A percentile compares a stretch with the other conserved stretches of the same genome.
Evolutionary conservation across 331 rosid genomes (phyloP).

Genomic region (Acacia concinna): DNA sequence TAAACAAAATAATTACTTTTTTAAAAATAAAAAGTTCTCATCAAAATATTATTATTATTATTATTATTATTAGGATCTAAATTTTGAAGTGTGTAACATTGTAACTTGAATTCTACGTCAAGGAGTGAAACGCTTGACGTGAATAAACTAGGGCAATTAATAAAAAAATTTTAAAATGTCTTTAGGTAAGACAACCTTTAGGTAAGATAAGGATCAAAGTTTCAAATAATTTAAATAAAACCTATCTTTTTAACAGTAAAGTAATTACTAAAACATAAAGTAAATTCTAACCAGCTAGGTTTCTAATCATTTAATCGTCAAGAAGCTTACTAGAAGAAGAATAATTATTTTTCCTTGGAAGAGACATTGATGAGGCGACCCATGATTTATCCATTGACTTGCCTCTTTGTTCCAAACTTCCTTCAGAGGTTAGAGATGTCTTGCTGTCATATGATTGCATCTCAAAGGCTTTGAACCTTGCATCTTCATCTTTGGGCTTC

Average conservation of each 20-base stretch:
- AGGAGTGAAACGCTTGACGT: no score
- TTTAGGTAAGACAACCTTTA: no score
- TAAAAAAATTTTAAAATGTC: no score
- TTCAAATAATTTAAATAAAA: no score
- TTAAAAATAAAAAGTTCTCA: not conserved
- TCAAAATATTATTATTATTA: not conserved
- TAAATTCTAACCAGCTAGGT: no score
- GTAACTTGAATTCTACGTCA: not conserved
- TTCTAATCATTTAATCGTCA: no score
- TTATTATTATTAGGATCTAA: not conserved
- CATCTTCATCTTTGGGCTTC: not conserved
- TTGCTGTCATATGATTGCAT: not conserved
- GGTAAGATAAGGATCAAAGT: no score
- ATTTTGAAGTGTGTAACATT: not conserved
- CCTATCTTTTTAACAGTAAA: no score
- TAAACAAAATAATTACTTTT: not conserved
- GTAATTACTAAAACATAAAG: no score
- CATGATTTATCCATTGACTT: not conserved
- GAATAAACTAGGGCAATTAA: no score
- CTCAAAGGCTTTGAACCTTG: not conserved
- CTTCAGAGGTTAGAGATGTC: not conserved
- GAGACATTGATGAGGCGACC: constrained; percentile 39
- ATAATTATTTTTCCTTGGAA: constrained; percentile 29
- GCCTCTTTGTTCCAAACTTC: not conserved
- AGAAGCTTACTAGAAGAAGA: constrained; percentile 29